These are phyloP conservation scores for Massarina eburnea DNA, from an alignment of 2,329 filamentous ascomycete genomes.

Conservation along the genomic window DNA sequence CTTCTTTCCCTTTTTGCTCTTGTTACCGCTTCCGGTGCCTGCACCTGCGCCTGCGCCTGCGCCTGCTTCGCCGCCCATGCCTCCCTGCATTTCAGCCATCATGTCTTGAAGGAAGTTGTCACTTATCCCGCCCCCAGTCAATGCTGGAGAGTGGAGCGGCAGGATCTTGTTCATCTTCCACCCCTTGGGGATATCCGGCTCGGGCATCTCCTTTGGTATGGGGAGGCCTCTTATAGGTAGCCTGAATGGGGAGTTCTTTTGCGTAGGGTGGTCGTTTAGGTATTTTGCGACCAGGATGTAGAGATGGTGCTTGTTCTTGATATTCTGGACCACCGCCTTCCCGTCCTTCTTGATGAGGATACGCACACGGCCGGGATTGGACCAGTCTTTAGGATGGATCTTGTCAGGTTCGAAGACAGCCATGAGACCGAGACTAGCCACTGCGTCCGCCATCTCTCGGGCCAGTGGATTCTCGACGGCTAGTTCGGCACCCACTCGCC, in stretches of 20 bases:
- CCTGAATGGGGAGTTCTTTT: slow-evolving; percentile 68
- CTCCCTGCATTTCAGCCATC: slow-evolving; percentile 83
- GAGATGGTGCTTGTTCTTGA: slow-evolving; percentile 83
- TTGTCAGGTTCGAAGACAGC: slow-evolving; percentile 89
- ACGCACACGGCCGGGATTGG: slow-evolving; percentile 87
- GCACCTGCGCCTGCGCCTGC: slow-evolving; percentile 20
- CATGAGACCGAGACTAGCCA: slow-evolving; percentile 62
- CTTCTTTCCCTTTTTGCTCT: slow-evolving; percentile 29
- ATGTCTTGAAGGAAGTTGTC: slow-evolving; percentile 96
- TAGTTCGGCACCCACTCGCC: slow-evolving; percentile 71
- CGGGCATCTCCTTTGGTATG: slow-evolving; percentile 66
- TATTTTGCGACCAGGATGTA: slow-evolving; percentile 79
- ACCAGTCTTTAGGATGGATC: slow-evolving; percentile 95
- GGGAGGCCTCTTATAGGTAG: slow-evolving; percentile 74
- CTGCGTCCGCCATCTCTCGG: slow-evolving; percentile 83
- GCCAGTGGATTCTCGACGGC: slow-evolving; percentile 86
- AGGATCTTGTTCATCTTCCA: slow-evolving; percentile 88
- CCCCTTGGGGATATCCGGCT: slow-evolving; percentile 70
- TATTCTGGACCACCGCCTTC: slow-evolving; percentile 50
- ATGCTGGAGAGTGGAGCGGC: slow-evolving; percentile 82
- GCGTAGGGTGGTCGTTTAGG: slow-evolving; percentile 76
- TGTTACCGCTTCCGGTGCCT: slow-evolving; percentile 42
- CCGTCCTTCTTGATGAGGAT: slow-evolving; percentile 70
- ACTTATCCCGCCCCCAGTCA: slow-evolving; percentile 89
- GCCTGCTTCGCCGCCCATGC: slow-evolving; percentile 30